Percentiles rank a stretch among this genome's conserved stretches.
These are phyloP conservation scores for Pholiota conissans DNA, from an alignment of 768 basidiomycete genomes.

Conservation along the genomic window DNA sequence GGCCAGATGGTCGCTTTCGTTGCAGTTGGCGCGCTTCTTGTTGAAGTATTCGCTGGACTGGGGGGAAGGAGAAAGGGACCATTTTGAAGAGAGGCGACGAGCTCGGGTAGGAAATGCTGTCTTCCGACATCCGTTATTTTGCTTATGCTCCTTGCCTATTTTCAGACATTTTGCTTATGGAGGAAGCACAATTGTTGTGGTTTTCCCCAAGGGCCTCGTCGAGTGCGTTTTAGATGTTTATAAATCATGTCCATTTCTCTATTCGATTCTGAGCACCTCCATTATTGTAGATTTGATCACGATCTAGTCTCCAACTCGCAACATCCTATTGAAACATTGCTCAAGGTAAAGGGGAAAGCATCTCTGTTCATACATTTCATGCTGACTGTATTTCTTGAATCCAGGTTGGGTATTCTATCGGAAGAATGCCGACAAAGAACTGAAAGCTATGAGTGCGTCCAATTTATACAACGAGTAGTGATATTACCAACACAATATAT, in stretches of 20 bases:
- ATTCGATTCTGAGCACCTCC: neutral
- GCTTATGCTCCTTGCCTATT: conserved; percentile 22
- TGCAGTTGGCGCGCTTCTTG: conserved; percentile 80
- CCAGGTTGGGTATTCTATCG: conserved; percentile 5
- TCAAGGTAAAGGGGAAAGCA: conserved; percentile 42
- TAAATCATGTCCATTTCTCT: neutral
- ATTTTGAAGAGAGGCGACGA: conserved; percentile 64
- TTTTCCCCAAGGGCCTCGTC: conserved; percentile 56
- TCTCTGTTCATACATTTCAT: neutral
- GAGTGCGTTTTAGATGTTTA: conserved; percentile 31
- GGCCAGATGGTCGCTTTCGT: conserved; percentile 62
- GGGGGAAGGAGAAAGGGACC: conserved; percentile 38
- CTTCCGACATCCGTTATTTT: neutral
- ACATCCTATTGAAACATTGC: conserved; percentile 61
- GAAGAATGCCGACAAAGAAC: neutral
- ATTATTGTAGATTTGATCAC: conserved; percentile 47
- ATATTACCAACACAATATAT: neutral
- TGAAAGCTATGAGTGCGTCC: neutral
- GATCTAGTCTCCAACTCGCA: conserved; percentile 61
- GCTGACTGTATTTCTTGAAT: neutral
- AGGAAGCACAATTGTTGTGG: conserved; percentile 66
- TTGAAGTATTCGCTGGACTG: conserved; percentile 72
- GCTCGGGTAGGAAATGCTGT: conserved; percentile 38
- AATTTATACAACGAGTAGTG: neutral
- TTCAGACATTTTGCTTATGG: conserved; percentile 68